Evolutionary conservation across 495 filamentous ascomycete genomes (phyloP).

Genomic region (Aspergillus funiculosus): DNA sequence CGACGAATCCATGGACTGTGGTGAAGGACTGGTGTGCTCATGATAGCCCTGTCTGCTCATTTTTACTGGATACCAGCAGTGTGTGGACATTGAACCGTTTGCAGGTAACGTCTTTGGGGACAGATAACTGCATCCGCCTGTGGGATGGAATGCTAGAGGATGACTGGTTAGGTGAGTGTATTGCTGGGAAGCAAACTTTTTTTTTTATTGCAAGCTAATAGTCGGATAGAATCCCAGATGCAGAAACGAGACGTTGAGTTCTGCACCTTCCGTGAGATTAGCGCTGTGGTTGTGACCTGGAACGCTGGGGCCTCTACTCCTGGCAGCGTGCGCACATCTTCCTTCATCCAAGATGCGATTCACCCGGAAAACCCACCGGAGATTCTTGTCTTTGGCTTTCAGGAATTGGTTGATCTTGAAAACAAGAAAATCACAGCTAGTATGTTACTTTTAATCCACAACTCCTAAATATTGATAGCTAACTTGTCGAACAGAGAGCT

Average conservation of each 20-base stretch:
- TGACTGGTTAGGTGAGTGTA: constrained; percentile 72
- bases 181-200: neutral
- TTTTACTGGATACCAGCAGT: constrained; percentile 74
- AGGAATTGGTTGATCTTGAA: constrained; percentile 93
- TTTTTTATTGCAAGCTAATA: constrained; percentile 31
- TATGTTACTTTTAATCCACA: constrained; percentile 36
- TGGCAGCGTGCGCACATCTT: constrained; percentile 64
- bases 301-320: constrained; percentile 93
- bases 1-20: constrained; percentile 73
- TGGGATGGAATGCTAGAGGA: constrained; percentile 95
- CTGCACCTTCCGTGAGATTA: constrained; percentile 77
- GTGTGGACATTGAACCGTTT: constrained; percentile 80
- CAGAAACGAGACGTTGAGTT: constrained; percentile 72
- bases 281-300: constrained; percentile 80
- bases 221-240: constrained; percentile 66
- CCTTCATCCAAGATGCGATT: constrained; percentile 72
- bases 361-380: constrained; percentile 70
- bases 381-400: constrained; percentile 93
- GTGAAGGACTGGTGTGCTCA: constrained; percentile 95
- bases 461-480: constrained; percentile 12
- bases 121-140: constrained; percentile 74
- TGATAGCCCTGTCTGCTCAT: constrained; percentile 67
- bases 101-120: constrained; percentile 84
- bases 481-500: constrained; percentile 50
- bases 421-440: constrained; percentile 97